Conservation (phyloP, 179 eudicot species). For the Spergularia azorica region DNA sequence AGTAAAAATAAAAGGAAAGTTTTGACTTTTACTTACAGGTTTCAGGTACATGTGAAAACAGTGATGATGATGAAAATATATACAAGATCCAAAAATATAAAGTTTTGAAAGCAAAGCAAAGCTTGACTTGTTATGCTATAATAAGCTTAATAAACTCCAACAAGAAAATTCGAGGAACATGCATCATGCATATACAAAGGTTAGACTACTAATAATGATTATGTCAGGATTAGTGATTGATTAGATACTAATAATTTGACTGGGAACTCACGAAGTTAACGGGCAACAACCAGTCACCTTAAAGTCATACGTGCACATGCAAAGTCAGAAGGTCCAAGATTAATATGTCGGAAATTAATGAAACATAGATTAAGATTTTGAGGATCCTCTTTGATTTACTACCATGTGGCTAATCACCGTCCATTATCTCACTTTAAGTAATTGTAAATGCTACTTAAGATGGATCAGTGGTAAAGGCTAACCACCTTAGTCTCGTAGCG, state of each 20-base stretch:
- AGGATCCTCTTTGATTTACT: conserved; percentile 8
- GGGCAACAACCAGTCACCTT: neutral
- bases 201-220: neutral
- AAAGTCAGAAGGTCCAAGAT: conserved; percentile 2
- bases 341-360: conserved; percentile 4
- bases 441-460: no score
- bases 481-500: no score
- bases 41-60: conserved; percentile 15
- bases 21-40: conserved; percentile 14
- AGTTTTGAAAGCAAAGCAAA: neutral
- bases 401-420: conserved; percentile 2
- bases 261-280: neutral
- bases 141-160: no score
- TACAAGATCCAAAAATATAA: neutral
- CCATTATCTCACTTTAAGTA: neutral
- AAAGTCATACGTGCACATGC: neutral
- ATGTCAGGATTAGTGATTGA: neutral
- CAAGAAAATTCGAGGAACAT: conserved; percentile 27
- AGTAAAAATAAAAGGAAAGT: conserved; percentile 4
- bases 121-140: neutral
- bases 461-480: no score
- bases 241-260: neutral
- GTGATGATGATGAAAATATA: neutral
- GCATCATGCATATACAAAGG: neutral
- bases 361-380: conserved; percentile 5